Base-by-base conservation (phyloP, 192 early-diverging fungal species). In the Oehlia diaphana region DNA sequence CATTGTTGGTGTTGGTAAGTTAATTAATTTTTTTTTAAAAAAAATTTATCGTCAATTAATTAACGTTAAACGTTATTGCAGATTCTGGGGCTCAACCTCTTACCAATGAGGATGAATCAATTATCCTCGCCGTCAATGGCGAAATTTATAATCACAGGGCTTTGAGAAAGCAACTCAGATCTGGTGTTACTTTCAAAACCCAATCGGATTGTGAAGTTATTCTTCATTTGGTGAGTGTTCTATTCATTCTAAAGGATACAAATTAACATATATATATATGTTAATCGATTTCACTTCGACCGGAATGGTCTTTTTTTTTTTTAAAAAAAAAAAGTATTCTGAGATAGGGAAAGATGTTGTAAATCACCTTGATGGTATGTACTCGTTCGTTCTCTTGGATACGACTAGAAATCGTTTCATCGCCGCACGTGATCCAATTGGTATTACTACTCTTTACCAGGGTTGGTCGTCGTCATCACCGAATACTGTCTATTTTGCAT, bases 61-160 rank as follows among this genome's bases (percentile, higher is more conserved):
- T 39, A 42, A 39, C 8, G 1, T 9, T 65, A 42, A 42, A 39
- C 8, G 1, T 9, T 65, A 42, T 74, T 28, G 16, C 74, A 95
- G 97, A 95, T 76, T 92, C 91, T 77, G 97, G 97, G 66, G 97
- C 97, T 31, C 97, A 99, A 85, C 97, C 97, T 19, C 88, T 99
- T 81, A 95, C 94, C 84, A 97, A 95, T 88, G 92, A 88, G 16
- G 96, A 98, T 83, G 96, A 94, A 75, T 84, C 91, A 64, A 79
- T 99, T 58, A 88, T 99, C 74, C 90, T 99, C 73, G 87, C 91
- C 33, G 97, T 98, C 81, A 99, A 99, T 87, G 97, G 97, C 78
- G 97, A 99, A 84, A 99, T 99, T 85, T 99, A 99, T 89, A 99
- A 99, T 92, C 96, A 99, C 89, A 92, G 93, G 81, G 82, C 88